Percentiles rank a stretch among this genome's conserved stretches.
These are phyloP conservation scores for Paxillus rubicundulus DNA, from an alignment of 768 basidiomycete species.

Conservation along the genomic window DNA sequence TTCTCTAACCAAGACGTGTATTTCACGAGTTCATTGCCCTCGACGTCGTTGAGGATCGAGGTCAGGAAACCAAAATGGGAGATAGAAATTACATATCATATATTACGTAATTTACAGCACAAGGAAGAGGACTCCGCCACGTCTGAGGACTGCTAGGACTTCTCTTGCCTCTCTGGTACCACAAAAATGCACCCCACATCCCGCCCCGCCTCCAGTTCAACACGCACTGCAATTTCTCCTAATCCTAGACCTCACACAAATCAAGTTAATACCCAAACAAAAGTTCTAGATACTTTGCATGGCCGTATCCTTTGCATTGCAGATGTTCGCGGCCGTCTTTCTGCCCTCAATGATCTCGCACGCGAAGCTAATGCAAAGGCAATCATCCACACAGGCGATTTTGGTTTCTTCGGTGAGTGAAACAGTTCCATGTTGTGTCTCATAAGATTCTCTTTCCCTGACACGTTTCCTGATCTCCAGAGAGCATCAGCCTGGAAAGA, in stretches of 20 bases:
- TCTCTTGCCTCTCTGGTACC: slow-evolving; percentile 19
- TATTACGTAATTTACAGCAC: slow-evolving; percentile 25
- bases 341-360: slow-evolving; percentile 87
- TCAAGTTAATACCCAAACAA: slow-evolving; percentile 73
- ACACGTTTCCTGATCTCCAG: slow-evolving; percentile 39
- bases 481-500: slow-evolving; percentile 74
- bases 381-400: slow-evolving; percentile 97
- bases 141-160: neutral
- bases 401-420: slow-evolving; percentile 89
- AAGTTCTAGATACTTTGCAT: slow-evolving; percentile 72
- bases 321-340: slow-evolving; percentile 87
- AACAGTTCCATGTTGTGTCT: slow-evolving; percentile 1
- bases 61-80: slow-evolving; percentile 9
- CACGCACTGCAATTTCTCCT: slow-evolving; percentile 56
- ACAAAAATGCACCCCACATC: slow-evolving; percentile 53
- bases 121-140: slow-evolving; percentile 7
- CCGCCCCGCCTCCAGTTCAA: slow-evolving; percentile 59
- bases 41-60: slow-evolving; percentile 10
- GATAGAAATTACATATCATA: slow-evolving; percentile 32
- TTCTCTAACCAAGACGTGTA: slow-evolving; percentile 1
- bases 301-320: slow-evolving; percentile 93
- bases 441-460: slow-evolving; percentile 5
- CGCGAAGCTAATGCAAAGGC: slow-evolving; percentile 86
- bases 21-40: slow-evolving; percentile 28
- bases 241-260: slow-evolving; percentile 43